Base-by-base conservation (phyloP, 148 eudicot species). In the Rhododendron ferrugineum region DNA sequence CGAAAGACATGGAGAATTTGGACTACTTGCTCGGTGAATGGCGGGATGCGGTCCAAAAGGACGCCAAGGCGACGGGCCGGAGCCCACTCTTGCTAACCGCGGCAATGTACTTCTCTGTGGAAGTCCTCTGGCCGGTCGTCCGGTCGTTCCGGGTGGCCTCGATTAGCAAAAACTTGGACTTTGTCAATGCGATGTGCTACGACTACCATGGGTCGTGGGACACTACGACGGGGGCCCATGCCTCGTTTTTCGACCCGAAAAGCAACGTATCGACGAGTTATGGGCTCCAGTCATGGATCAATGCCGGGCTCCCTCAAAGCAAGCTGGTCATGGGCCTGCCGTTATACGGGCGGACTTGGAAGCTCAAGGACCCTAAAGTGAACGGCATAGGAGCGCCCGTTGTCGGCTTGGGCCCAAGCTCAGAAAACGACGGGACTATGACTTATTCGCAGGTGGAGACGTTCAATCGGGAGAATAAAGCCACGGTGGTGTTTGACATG, bases 171-270 rank as follows among this genome's bases (percentile, higher is more conserved):
- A 92, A 92, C 60, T 73, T 92, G 78, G 93, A 92, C n/a, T 90
- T 86, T 85, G 80, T 90, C 56, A 92, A 92, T 44, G 91, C 84
- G 1, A 92, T 92, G 93, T 85, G 82, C 80, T 92, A 90, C 78
- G 93, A 92, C 70, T 90, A 92, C 80, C 85, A 72, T 11, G 93
- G 93, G n/a, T 83, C 85, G 28, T 92, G 93, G 93, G 85, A 90
- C 32, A 34, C 80, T 0, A n/a, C 40, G 30, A 92, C 93, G 0
- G 93, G 93, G 4, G 86, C 89, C 20, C 93, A 85, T 0, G 90
- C 93, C 0, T 86, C 88, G 6, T 80, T 90, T n/a, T 89, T 81
- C 40, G 91, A 89, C 30, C 86, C 89, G 11, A 84, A 81, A 11
- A 88, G 91, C 47, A 90, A 88, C 60, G 0, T 92, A 10, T 90